phyloP scores from a whole-genome alignment of 2,329 filamentous ascomycete genomes.

The Emergomyces pasteurianus region DNA sequence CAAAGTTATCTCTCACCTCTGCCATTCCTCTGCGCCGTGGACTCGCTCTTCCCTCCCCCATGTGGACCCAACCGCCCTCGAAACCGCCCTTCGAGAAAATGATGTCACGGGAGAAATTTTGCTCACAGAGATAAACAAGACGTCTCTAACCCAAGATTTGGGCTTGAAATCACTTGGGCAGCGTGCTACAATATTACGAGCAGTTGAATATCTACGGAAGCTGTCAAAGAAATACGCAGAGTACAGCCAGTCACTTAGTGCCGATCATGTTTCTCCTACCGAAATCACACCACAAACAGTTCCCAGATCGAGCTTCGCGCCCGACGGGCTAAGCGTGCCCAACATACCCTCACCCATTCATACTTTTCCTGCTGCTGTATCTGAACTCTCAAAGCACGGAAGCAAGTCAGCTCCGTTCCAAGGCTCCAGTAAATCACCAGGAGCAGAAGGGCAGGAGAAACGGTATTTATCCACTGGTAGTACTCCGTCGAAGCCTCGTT shows the following conservation, averaged over 20 bases:
- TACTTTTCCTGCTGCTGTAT: not conserved
- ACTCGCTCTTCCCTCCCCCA: conserved; percentile 25
- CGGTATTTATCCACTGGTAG: not conserved
- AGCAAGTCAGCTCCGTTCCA: not conserved
- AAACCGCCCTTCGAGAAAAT: conserved; percentile 46
- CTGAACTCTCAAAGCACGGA: not conserved
- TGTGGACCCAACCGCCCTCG: conserved; percentile 43
- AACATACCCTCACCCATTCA: not conserved
- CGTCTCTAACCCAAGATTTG: conserved; percentile 42
- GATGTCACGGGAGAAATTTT: conserved; percentile 55
- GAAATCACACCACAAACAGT: conserved; percentile 1
- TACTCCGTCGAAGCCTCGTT: conserved; percentile 6
- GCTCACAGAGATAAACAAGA: conserved; percentile 43
- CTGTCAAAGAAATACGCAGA: conserved; percentile 41
- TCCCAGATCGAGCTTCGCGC: not conserved
- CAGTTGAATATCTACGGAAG: conserved; percentile 45
- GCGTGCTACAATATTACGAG: conserved; percentile 44
- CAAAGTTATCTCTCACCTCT: conserved; percentile 55
- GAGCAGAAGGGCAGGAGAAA: not conserved
- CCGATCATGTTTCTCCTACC: not conserved
- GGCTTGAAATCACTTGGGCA: conserved; percentile 47
- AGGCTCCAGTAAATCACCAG: not conserved
- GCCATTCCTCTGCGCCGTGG: conserved; percentile 38
- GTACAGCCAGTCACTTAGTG: not conserved
- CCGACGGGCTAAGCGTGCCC: not conserved